These are phyloP conservation scores for Ceratorhiza oryzae-sativae DNA, from an alignment of 1,284 basidiomycete species.

Conservation along the genomic window DNA sequence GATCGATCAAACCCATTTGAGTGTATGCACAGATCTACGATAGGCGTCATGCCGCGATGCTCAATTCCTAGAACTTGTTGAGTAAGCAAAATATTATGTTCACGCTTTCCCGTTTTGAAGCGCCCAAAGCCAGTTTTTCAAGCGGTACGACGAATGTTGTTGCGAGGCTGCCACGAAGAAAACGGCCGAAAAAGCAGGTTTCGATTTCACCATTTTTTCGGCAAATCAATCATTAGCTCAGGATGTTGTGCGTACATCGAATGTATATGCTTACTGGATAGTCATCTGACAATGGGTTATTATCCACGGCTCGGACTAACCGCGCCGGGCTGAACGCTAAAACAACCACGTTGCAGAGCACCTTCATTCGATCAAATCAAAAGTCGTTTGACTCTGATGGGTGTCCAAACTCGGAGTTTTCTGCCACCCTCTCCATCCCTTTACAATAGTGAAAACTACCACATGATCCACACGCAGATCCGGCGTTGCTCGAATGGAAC, in stretches of 20 bases:
- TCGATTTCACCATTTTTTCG: too few species aligned
- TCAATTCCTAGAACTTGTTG: not conserved
- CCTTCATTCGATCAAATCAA: conserved; percentile 24
- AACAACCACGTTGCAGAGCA: not conserved
- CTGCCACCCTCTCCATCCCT: not conserved
- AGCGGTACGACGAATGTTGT: not conserved
- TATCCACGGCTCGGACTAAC: not conserved
- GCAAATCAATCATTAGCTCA: too few species aligned
- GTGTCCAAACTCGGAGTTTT: not conserved
- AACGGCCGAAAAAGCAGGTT: not conserved
- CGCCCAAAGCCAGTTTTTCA: not conserved
- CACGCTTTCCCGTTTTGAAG: not conserved
- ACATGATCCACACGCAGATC: conserved; percentile 16
- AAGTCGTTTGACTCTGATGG: conserved; percentile 8
- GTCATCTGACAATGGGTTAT: not conserved
- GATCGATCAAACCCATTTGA: not conserved
- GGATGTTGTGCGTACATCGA: not conserved
- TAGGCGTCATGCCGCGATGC: not conserved
- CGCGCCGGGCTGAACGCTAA: not conserved
- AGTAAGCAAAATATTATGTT: not conserved
- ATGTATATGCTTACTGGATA: not conserved
- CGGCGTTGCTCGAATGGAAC: conserved; percentile 1
- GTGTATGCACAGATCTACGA: not conserved
- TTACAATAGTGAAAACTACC: conserved; percentile 22
- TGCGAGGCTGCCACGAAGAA: not conserved